Evolutionary conservation across 2,329 filamentous ascomycete genomes (phyloP), one percentile per base, ranked within the genome.

Genomic region (Ophiostoma ulmi): DNA sequence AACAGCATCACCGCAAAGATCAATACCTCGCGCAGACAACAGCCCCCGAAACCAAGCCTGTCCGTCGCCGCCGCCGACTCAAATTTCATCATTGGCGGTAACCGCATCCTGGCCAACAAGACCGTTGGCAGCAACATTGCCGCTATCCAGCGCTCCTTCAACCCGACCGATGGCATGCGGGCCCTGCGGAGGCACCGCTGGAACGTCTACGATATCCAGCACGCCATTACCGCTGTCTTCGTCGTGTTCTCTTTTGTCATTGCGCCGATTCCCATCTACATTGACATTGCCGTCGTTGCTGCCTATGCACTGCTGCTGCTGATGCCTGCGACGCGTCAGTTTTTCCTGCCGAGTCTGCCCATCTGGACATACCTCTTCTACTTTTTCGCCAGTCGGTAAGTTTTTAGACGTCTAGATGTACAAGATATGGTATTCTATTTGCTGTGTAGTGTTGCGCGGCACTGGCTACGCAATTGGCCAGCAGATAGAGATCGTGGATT

Each of bases 351-450:
- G 11, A 93, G 93, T 69, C 84, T 95, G 72, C 90, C 92, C 7
- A 92, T 97, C 74, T 90, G 92, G 79, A 90, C 89, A 35, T 98
- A 94, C 87, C 84, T 97, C 58, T 83, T 97, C 67, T 92, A 97
- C 79, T 97, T 97, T 82, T 97, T 95, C 80, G 90, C 90, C 74
- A 95, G 91, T 84, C 91, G 94, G 93, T 97, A 88, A 83, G 92
- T 70, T 55, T n/a, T 10, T 22, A 7, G 7, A 11, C 2, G 4
- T 20, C 13, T 48, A 6, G 17, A 4, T n/a, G 44, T 48, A 17
- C 14, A 5, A 17, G 44, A 1, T 48, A 26, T 26, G 3, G n/a
- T 13, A 22, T n/a, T 26, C 11, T 22, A 31, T 22, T 22, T 48
- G 1, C 14, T 17, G 5, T 48, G 13, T 1, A 48, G n/a, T 13